phyloP scores from a whole-genome alignment of 2,329 filamentous ascomycete species.

The Ophiostoma sp. region DNA sequence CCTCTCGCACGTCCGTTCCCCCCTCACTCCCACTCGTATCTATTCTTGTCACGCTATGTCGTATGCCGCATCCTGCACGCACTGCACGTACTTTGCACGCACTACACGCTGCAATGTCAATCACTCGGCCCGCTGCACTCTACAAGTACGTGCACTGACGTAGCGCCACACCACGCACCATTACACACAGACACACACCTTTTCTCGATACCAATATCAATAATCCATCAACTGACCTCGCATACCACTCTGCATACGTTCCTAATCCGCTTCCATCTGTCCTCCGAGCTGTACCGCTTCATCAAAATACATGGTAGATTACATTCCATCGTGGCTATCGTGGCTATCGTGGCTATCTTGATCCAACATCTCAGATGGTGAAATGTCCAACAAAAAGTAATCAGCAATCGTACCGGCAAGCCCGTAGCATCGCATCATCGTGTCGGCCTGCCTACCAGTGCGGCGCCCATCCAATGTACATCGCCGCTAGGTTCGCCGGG shows the following conservation, averaged over 20 bases:
- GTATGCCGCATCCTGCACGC: background rate
- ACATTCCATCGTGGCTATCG: background rate
- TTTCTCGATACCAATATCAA: background rate
- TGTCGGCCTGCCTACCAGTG: constrained; percentile 40
- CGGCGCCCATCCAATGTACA: constrained; percentile 94
- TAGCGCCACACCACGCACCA: background rate
- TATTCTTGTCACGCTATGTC: background rate
- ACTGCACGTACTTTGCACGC: background rate
- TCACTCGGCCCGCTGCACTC: constrained; percentile 1
- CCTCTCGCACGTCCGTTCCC: background rate
- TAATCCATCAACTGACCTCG: background rate
- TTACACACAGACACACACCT: background rate
- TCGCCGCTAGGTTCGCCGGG: constrained; percentile 71
- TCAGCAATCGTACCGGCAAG: too few species aligned
- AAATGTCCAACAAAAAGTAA: too few species aligned
- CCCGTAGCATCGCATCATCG: too few species aligned
- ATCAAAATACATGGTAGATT: background rate
- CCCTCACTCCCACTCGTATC: background rate
- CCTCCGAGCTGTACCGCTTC: background rate
- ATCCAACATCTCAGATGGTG: too few species aligned
- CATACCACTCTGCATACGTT: background rate
- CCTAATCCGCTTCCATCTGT: background rate
- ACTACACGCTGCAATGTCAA: background rate
- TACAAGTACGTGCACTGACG: background rate
- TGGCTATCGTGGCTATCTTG: too few species aligned